A percentile compares a stretch with the other conserved stretches of the same genome.
These are phyloP conservation scores for Scheffersomyces lignosus DNA, from an alignment of 805 yeast species.

Conservation along the genomic window DNA sequence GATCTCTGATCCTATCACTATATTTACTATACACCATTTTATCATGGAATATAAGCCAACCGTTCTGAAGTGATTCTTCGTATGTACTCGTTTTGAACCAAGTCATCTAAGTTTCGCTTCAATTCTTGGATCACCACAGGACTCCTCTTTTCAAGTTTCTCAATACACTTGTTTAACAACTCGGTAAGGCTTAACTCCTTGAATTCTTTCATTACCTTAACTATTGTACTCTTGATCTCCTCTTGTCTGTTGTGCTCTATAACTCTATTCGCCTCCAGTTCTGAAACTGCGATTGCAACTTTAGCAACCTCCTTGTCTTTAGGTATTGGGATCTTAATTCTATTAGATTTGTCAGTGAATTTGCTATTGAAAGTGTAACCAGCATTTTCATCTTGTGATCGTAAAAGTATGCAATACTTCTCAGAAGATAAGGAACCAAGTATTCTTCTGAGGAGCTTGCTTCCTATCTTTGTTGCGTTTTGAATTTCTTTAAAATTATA, in stretches of 20 bases:
- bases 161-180: slow-evolving; percentile 28
- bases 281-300: neutral
- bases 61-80: slow-evolving; percentile 20
- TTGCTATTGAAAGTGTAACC: slow-evolving; percentile 20
- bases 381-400: slow-evolving; percentile 7
- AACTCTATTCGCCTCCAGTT: slow-evolving; percentile 5
- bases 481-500: slow-evolving; percentile 21
- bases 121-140: slow-evolving; percentile 29
- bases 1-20: neutral
- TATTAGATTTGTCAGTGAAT: slow-evolving; percentile 28
- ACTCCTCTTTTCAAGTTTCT: slow-evolving; percentile 18
- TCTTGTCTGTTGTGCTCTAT: slow-evolving; percentile 24
- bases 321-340: slow-evolving; percentile 30
- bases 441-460: slow-evolving; percentile 26
- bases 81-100: slow-evolving; percentile 37
- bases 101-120: slow-evolving; percentile 33
- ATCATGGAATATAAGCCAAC: slow-evolving; percentile 31
- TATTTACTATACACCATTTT: neutral
- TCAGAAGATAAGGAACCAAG: slow-evolving; percentile 30
- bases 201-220: slow-evolving; percentile 33
- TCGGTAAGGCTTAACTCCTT: slow-evolving; percentile 21
- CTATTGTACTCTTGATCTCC: slow-evolving; percentile 28
- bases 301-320: slow-evolving; percentile 11
- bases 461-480: slow-evolving; percentile 31
- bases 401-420: slow-evolving; percentile 27